These are phyloP conservation scores for Lipomyces mesembrius DNA, from an alignment of 805 yeast genomes.

Conservation along the genomic window DNA sequence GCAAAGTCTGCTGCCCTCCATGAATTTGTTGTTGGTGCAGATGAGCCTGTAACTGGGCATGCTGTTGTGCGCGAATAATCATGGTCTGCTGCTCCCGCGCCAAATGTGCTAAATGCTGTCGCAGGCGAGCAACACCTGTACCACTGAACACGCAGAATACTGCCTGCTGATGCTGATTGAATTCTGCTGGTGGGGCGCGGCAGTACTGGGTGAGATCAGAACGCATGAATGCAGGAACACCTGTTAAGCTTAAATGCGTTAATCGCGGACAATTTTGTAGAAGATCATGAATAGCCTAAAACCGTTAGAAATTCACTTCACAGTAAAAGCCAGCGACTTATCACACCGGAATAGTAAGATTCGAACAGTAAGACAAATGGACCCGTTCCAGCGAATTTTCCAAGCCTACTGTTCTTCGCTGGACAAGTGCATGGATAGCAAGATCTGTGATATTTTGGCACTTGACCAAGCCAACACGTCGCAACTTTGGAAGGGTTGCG, in stretches of 20 bases:
- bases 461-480: conserved; percentile 92
- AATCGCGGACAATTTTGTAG: conserved; percentile 80
- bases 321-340: not conserved
- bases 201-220: conserved; percentile 84
- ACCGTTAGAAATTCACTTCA: not conserved
- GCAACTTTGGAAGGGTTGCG: conserved; percentile 73
- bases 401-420: conserved; percentile 58
- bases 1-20: not conserved
- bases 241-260: conserved; percentile 90
- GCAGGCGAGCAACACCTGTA: conserved; percentile 75
- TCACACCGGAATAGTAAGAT: conserved; percentile 62
- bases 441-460: conserved; percentile 85
- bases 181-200: conserved; percentile 90
- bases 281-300: conserved; percentile 68
- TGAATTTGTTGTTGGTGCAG: not conserved
- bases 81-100: conserved; percentile 21
- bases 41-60: conserved; percentile 7
- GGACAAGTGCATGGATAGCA: conserved; percentile 70
- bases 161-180: conserved; percentile 80
- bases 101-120: conserved; percentile 62
- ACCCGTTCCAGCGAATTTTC: conserved; percentile 89
- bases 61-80: conserved; percentile 24
- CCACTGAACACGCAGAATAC: conserved; percentile 94
- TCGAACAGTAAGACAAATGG: conserved; percentile 88
- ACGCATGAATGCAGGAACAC: conserved; percentile 85